phyloP scores from a whole-genome alignment of 495 filamentous ascomycete species.

The Parathielavia appendiculata region DNA sequence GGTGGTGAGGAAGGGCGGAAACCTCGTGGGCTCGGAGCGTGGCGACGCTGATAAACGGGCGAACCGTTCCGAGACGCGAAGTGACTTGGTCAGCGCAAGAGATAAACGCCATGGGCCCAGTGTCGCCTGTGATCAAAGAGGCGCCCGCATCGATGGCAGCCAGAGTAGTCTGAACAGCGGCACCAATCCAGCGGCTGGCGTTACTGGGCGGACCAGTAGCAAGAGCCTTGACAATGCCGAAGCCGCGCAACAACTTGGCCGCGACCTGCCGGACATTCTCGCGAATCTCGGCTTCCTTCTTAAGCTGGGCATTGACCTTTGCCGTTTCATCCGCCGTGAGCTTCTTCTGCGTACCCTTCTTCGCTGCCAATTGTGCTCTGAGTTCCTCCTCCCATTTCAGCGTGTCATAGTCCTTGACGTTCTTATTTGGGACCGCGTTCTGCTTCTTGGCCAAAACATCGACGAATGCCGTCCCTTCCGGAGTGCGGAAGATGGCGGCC shows the following conservation, averaged over 20 bases:
- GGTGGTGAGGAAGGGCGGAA: conserved; percentile 60
- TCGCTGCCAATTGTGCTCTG: conserved; percentile 78
- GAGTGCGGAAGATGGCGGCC: conserved; percentile 83
- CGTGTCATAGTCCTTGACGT: conserved; percentile 85
- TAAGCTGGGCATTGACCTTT: conserved; percentile 86
- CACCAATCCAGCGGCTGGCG: conserved; percentile 78
- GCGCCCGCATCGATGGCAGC: conserved; percentile 71
- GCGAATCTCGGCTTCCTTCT: conserved; percentile 77
- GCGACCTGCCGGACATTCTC: conserved; percentile 60
- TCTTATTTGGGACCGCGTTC: conserved; percentile 65
- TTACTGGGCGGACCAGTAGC: conserved; percentile 81
- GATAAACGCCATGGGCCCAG: conserved; percentile 74
- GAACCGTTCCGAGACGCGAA: conserved; percentile 65
- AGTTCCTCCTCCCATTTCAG: conserved; percentile 96
- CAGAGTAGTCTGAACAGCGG: conserved; percentile 64
- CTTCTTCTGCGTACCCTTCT: conserved; percentile 89
- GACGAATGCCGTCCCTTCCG: conserved; percentile 79
- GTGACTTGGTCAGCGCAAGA: conserved; percentile 68
- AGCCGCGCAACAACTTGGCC: conserved; percentile 65
- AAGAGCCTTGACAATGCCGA: conserved; percentile 76
- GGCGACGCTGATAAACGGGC: conserved; percentile 80
- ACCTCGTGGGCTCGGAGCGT: conserved; percentile 73
- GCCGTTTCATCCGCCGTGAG: conserved; percentile 79
- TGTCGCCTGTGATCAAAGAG: conserved; percentile 70
- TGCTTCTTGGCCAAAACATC: conserved; percentile 84